phyloP scores from a whole-genome alignment of 768 basidiomycete species.

The Sarcodon sp. region DNA sequence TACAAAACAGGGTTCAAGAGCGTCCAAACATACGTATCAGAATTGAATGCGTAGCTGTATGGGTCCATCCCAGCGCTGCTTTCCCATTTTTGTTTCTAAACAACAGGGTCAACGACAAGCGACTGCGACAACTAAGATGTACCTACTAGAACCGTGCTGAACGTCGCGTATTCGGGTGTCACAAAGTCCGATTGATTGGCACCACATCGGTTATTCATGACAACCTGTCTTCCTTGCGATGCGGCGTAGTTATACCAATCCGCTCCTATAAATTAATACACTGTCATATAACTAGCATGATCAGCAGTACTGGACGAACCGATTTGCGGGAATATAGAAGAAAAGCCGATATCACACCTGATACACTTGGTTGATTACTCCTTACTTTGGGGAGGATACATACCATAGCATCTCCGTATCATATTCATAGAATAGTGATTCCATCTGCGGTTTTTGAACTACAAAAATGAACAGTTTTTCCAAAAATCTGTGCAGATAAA shows the following conservation, averaged over 20 bases:
- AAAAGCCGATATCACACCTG: conserved; percentile 36
- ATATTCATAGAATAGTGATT: conserved; percentile 7
- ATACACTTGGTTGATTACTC: too few relatives aligned
- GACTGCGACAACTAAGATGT: conserved; percentile 31
- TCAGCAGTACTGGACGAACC: neutral
- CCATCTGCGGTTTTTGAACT: conserved; percentile 41
- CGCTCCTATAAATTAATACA: neutral
- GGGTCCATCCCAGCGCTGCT: conserved; percentile 48
- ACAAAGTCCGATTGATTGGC: conserved; percentile 7
- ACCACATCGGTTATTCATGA: conserved; percentile 8
- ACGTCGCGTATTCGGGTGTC: conserved; percentile 7
- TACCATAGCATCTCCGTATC: conserved; percentile 7
- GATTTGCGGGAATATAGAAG: conserved; percentile 6
- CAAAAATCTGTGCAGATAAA: conserved; percentile 28
- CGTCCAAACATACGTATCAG: conserved; percentile 7
- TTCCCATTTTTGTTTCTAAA: conserved; percentile 40
- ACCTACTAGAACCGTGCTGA: conserved; percentile 29
- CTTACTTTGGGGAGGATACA: too few relatives aligned
- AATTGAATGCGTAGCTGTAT: conserved; percentile 29
- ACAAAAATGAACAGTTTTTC: conserved; percentile 27
- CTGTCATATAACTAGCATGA: neutral
- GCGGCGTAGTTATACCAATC: conserved; percentile 9
- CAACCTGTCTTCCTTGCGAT: conserved; percentile 7
- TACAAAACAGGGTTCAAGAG: neutral
- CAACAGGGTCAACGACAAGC: conserved; percentile 40